Base-by-base conservation (phyloP, 768 basidiomycete species). In the Lentinula boryana region DNA sequence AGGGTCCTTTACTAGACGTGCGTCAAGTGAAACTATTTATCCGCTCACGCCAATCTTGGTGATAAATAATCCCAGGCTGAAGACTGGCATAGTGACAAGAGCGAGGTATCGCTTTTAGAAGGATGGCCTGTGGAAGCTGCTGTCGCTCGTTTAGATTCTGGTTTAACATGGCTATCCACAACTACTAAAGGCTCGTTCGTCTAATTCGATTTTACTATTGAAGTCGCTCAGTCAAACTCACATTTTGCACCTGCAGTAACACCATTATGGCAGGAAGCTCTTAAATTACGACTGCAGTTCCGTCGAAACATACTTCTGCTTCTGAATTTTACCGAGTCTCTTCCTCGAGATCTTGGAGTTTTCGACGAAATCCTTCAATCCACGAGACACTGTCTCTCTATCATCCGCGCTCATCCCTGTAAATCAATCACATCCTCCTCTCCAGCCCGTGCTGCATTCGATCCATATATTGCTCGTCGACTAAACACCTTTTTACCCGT, bases 41-140 rank as follows among this genome's bases (percentile, higher is more conserved):
- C 55, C 61, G 61, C 61, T 4, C 23, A 13, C 27, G 4, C 21
- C 12, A 38, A 48, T 27, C 56, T 58, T 53, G n/a, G 56, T 64
- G 35, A 53, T 43, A 62, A 35, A 56, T 51, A 1, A 48, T 62
- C 52, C 58, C 64, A 93, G 92, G 78, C 83, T 62, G 93, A 94
- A 77, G 92, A 94, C 66, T 93, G 91, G 87, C 91, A 93, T 70
- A 81, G 88, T 60, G 94, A 97, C 64, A 95, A 94, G 73, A 89
- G 86, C 66, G 93, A 93, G 18, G 79, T 95, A 0, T 83, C 85
- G 0, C 75, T 95, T 4, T 76, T 87, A 9, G 90, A 95, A 72
- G 78, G 80, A 6, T 70, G 86, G 31, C 79, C 84, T 16, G 80
- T 83, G 16, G 75, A 76, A 51, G 78, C 80, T 60, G 55, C 48